Percentiles rank a stretch among this genome's conserved stretches.
phyloP scores from a whole-genome alignment of 1,139 yeast species.

The Blastobotrys indianensis region DNA sequence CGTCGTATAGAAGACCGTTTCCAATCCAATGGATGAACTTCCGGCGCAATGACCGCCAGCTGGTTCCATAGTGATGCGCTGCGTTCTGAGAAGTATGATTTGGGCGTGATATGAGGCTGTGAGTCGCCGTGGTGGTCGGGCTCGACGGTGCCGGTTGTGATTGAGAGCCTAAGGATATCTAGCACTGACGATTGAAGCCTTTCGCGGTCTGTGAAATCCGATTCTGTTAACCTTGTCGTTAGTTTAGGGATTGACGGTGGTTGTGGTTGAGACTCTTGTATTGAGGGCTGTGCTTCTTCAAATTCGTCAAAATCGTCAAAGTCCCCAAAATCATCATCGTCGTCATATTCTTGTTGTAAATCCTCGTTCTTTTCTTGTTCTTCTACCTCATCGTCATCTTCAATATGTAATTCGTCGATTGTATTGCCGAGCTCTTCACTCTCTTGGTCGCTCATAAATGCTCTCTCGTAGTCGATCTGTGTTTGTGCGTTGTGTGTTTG shows the following conservation, averaged over 20 bases:
- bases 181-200: slow-evolving; percentile 23
- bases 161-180: slow-evolving; percentile 12
- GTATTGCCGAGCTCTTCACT: background rate
- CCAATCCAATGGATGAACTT: slow-evolving; percentile 43
- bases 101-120: slow-evolving; percentile 6
- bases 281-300: slow-evolving; percentile 13
- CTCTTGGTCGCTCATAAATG: background rate
- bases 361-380: slow-evolving; percentile 1
- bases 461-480: too few relatives aligned
- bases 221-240: slow-evolving; percentile 17
- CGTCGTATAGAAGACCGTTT: slow-evolving; percentile 51
- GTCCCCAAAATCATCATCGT: slow-evolving; percentile 25
- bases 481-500: background rate
- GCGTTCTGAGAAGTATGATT: slow-evolving; percentile 26
- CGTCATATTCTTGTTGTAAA: slow-evolving; percentile 6
- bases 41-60: slow-evolving; percentile 26
- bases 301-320: slow-evolving; percentile 20
- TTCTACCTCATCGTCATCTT: background rate
- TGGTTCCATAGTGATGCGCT: slow-evolving; percentile 35
- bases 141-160: background rate
- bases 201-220: slow-evolving; percentile 24
- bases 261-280: slow-evolving; percentile 2
- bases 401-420: background rate
- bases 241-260: slow-evolving; percentile 2
- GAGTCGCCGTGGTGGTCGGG: background rate